A percentile compares a stretch with the other conserved stretches of the same genome.
Evolutionary conservation across 805 yeast species (phyloP).

Genomic region (Danielia oregonensis): DNA sequence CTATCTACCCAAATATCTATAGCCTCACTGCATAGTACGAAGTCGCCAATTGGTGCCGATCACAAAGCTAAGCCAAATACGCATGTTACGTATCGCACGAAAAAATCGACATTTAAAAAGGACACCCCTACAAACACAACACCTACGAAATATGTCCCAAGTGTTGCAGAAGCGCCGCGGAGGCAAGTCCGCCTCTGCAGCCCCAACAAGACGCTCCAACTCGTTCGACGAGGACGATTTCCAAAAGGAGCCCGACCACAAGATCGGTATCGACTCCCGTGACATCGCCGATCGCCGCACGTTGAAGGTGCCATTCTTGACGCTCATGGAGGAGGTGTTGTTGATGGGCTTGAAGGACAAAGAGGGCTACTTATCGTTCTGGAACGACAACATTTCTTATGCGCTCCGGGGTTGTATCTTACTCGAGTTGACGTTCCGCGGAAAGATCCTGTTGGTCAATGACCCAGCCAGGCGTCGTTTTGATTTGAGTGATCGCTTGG

Average conservation of each 20-base stretch:
- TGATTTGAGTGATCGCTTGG: constrained; percentile 79
- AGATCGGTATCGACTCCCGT: constrained; percentile 78
- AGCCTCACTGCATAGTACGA: no score
- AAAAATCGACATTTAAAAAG: background rate
- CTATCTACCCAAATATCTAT: no score
- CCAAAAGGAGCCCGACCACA: constrained; percentile 40
- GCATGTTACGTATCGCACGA: no score
- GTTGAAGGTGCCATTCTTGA: constrained; percentile 62
- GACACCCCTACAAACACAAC: background rate
- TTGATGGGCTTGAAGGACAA: constrained; percentile 91
- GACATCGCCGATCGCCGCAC: constrained; percentile 46
- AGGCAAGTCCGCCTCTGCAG: constrained; percentile 29
- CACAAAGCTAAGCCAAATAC: no score
- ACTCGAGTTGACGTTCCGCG: constrained; percentile 87
- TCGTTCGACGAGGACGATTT: constrained; percentile 25
- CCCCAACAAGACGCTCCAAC: constrained; percentile 15
- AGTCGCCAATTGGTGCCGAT: no score
- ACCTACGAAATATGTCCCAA: constrained; percentile 13
- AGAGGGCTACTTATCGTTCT: constrained; percentile 93
- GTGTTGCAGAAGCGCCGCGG: constrained; percentile 79
- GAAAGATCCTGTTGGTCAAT: constrained; percentile 81
- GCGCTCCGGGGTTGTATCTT: constrained; percentile 93
- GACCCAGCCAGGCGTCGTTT: constrained; percentile 90
- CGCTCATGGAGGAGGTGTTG: constrained; percentile 95
- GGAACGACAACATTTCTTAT: constrained; percentile 97